Base-by-base conservation (phyloP, 164 flowering plant species). In the Magnolia changhungtana region DNA sequence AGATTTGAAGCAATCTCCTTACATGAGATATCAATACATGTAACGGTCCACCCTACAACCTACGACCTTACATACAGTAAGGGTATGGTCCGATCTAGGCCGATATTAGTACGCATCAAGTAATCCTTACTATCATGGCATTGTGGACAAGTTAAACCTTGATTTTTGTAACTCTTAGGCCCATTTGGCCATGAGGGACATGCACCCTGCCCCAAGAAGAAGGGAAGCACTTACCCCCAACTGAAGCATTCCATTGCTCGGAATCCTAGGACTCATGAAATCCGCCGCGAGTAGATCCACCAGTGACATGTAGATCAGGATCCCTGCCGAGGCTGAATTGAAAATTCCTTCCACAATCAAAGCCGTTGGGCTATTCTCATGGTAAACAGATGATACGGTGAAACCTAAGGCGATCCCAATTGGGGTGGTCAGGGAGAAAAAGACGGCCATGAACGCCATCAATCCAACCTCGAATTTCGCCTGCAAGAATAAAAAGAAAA, bases 171-270 rank as follows among this genome's bases (percentile, higher is more conserved):
- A 37, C 7, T 37, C 45, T 70, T 29, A 80, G 24, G 82, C 84
- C 90, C 86, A 87, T 76, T 55, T 84, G 45, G 88, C 91, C 72
- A 88, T 24, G 8, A 83, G 13, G 58, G 87, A 81, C 88, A 88
- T 88, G 9, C 27, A 73, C 14, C 82, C 81, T 11, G 84, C 84
- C 1, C 90, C 89, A 1, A 86, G 66, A 37, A 88, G 78, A 50
- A 88, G 87, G 1, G 81, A 74, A 11, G 80, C 11, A 76, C 73
- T 78, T 0, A 78, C 74, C 20, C 72, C 77, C 6, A 86, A 10
- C 37, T 83, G 88, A 69, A 86, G 84, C 72, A 55, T 83, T 0
- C 75, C 55, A 75, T 79, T 84, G 61, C 55, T 78, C 59, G 78
- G 85, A 75, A 86, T 23, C 72, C 69, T 86, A 0, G 81, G 77